Evolutionary conservation across 2,329 filamentous ascomycete genomes (phyloP), one percentile per base, ranked within the genome.

Genomic region (Colletotrichum sp.): DNA sequence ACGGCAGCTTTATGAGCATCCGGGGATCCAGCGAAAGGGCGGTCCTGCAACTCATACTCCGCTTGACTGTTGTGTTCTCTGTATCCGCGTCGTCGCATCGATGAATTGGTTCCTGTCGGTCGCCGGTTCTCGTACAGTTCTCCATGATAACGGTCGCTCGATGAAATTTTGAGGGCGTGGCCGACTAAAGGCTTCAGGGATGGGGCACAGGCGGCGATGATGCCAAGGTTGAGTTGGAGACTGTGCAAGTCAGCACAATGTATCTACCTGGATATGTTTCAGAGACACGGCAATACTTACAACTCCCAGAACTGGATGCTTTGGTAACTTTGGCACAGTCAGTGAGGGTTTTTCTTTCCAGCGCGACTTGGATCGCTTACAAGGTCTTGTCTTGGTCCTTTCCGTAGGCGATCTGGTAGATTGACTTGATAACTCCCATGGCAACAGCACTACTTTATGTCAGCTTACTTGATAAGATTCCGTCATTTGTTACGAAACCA

Each of bases 391-490:
- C 67, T 34, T 29, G 59, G 22, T 70, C 67, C 49, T 32, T 59
- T 2, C 32, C 34, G 9, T 61, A 70, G 8, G 80, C 78, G 22
- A 85, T 83, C 65, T 85, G 83, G 72, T 82, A 82, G 16, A 83
- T 77, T 19, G 82, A 82, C 78, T 86, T 88, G 30, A 86, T 79
- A 34, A 85, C 81, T 25, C 85, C 85, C 68, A 86, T 82, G 3
- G 79, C 83, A 34, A 86, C 85, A 11, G 86, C 85, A 22, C 84
- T 86, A 64, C 8, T 4, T 19, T 0, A 4, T 6, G 27, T 55
- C 61, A 63, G 61, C 32, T 0, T 27, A 29, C 55, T 59, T 29
- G n/a, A 25, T 15, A n/a, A 27, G 2, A 13, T 9, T 25, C 8
- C 11, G 34, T n/a, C 19, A 29, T 63, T 11, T 63, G 8, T 5